These are phyloP conservation scores for Trichosporon sp. DNA, from an alignment of 1,284 basidiomycete genomes.

Conservation along the genomic window DNA sequence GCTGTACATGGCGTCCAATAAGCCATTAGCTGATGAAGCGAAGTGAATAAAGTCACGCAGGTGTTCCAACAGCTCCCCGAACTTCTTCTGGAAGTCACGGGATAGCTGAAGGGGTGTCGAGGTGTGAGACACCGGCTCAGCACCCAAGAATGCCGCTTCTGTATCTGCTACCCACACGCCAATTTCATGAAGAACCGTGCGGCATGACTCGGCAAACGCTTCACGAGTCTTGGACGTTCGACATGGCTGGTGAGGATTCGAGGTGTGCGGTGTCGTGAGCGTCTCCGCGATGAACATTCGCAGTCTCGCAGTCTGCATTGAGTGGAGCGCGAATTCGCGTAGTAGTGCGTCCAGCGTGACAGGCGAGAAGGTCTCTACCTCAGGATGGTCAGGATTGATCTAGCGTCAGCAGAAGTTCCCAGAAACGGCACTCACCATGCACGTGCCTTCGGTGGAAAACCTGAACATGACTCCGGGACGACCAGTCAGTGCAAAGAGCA, in stretches of 20 bases:
- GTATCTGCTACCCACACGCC: slow-evolving; percentile 63
- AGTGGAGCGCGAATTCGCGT: slow-evolving; percentile 53
- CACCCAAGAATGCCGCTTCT: slow-evolving; percentile 59
- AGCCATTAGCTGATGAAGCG: slow-evolving; percentile 52
- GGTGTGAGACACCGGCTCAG: slow-evolving; percentile 32
- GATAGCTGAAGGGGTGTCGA: slow-evolving; percentile 64
- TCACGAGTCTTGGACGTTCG: slow-evolving; percentile 60
- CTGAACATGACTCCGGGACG: slow-evolving; percentile 31
- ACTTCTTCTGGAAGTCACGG: slow-evolving; percentile 51
- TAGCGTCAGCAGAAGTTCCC: slow-evolving; percentile 8
- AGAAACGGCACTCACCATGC: slow-evolving; percentile 25
- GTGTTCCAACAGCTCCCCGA: slow-evolving; percentile 52
- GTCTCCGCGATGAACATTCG: slow-evolving; percentile 56
- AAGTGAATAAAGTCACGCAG: slow-evolving; percentile 51
- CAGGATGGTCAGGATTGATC: slow-evolving; percentile 22
- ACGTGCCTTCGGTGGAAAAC: slow-evolving; percentile 19
- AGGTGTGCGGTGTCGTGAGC: slow-evolving; percentile 16
- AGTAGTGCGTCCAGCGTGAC: slow-evolving; percentile 61
- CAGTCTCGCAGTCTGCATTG: slow-evolving; percentile 59
- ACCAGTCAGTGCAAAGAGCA: slow-evolving; percentile 36
- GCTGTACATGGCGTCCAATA: slow-evolving; percentile 61
- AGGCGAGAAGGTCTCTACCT: slow-evolving; percentile 56
- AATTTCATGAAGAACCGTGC: slow-evolving; percentile 56
- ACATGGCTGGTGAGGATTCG: slow-evolving; percentile 6
- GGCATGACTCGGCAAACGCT: slow-evolving; percentile 71